Evolutionary conservation across 2,329 filamentous ascomycete genomes (phyloP).

Genomic region (Metarhizium robertsii): DNA sequence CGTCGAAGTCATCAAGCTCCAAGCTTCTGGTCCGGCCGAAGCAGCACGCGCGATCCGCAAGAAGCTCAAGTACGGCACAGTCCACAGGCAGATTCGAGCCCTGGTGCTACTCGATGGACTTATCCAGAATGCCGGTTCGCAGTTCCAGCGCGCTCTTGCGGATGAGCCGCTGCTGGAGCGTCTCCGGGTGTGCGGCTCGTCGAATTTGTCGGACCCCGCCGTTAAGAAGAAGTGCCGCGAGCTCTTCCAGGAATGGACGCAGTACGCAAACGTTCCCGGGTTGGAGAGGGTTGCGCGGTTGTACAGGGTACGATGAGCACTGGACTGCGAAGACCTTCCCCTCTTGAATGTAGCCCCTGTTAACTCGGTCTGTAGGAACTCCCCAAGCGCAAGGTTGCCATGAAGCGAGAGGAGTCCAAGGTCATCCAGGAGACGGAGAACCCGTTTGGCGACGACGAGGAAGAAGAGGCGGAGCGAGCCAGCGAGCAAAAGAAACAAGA

Average conservation of each 20-base stretch:
- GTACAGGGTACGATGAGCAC: constrained; percentile 44
- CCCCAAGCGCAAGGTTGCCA: constrained; percentile 58
- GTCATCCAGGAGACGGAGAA: constrained; percentile 74
- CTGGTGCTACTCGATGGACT: constrained; percentile 84
- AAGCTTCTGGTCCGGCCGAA: constrained; percentile 77
- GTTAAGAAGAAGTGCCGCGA: constrained; percentile 85
- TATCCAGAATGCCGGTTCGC: constrained; percentile 84
- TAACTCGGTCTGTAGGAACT: constrained; percentile 37
- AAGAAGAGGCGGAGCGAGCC: constrained; percentile 36
- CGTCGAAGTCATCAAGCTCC: constrained; percentile 86
- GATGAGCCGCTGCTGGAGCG: constrained; percentile 90
- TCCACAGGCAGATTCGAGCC: constrained; percentile 85
- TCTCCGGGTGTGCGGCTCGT: constrained; percentile 77
- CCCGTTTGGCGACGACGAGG: constrained; percentile 59
- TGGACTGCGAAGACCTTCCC: neutral
- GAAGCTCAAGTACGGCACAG: constrained; percentile 95
- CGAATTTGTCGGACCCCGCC: constrained; percentile 71
- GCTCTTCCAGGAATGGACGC: constrained; percentile 81
- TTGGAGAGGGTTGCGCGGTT: constrained; percentile 72
- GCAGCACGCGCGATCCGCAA: constrained; percentile 88
- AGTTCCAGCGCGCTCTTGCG: constrained; percentile 78
- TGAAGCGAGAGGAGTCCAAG: constrained; percentile 69
- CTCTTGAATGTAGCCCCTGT: neutral
- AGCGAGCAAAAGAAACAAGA: constrained; percentile 15
- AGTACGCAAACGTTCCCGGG: constrained; percentile 73